These are phyloP conservation scores for Papiliotrema terrestris DNA, from an alignment of 1,284 basidiomycete genomes.

Conservation along the genomic window DNA sequence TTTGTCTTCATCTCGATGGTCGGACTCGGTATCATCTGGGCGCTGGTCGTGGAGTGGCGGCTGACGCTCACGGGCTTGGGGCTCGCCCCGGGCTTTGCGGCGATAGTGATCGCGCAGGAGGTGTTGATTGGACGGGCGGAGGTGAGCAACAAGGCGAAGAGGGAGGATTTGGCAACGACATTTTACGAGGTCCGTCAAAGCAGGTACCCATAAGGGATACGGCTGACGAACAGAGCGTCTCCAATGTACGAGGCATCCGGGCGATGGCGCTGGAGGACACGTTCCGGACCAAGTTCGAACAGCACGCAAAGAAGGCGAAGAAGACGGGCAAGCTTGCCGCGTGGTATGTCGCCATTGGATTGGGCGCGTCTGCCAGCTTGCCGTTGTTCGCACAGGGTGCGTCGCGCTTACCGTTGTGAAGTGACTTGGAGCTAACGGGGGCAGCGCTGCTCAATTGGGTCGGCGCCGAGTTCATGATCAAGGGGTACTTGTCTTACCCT, in stretches of 20 bases:
- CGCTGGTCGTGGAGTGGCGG: slow-evolving; percentile 83
- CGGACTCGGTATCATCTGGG: slow-evolving; percentile 77
- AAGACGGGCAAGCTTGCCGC: slow-evolving; percentile 69
- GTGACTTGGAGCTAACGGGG: background rate
- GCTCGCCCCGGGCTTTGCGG: slow-evolving; percentile 77
- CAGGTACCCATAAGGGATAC: background rate
- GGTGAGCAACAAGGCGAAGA: slow-evolving; percentile 70
- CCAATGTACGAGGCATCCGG: slow-evolving; percentile 80
- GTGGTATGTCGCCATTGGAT: slow-evolving; percentile 77
- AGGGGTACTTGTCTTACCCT: slow-evolving; percentile 77
- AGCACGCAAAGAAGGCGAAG: slow-evolving; percentile 61
- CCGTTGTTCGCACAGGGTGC: slow-evolving; percentile 76
- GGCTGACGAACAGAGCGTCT: slow-evolving; percentile 58
- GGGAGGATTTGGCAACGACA: slow-evolving; percentile 77
- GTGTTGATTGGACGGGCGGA: slow-evolving; percentile 68
- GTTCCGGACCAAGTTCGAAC: slow-evolving; percentile 67
- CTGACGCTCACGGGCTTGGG: slow-evolving; percentile 86
- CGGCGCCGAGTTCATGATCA: slow-evolving; percentile 74
- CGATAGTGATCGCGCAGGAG: slow-evolving; percentile 69
- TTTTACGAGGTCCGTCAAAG: slow-evolving; percentile 71
- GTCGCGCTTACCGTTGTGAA: slow-evolving; percentile 6
- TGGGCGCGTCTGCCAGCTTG: slow-evolving; percentile 72
- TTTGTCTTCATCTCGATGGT: slow-evolving; percentile 78
- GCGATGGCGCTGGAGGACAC: slow-evolving; percentile 81
- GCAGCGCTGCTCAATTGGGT: slow-evolving; percentile 82